Base-by-base conservation (phyloP, 2,329 filamentous ascomycete genomes). In the Gyromitra esculenta region DNA sequence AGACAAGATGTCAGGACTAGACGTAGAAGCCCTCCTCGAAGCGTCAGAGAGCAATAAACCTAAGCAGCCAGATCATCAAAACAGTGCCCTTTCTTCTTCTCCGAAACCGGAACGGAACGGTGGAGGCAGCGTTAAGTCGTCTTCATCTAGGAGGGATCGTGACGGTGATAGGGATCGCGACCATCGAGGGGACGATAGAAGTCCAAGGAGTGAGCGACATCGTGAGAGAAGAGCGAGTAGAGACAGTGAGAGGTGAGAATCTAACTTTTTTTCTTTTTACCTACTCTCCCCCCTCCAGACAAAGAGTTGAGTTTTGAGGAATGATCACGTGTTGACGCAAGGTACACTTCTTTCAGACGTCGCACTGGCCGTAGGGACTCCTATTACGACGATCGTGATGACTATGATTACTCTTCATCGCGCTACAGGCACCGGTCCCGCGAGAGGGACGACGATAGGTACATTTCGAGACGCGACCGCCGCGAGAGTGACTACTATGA, bases 21-120 rank as follows among this genome's bases (percentile, higher is more conserved):
- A 97, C 83, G 93, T 97, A 81, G 94, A 97, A 87, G 93, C 93
- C 80, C 88, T 97, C 79, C 90, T 97, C 81, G 94, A 97, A 84
- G 92, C 92, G 66, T 93, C 92, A 78, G 92, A 92, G 67, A 90
- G 90, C 83, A 86, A 75, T 79, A 79, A 79, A 76, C 76, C 77
- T 75, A 79, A 77, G 71, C 77, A 79, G 77, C 77, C 78, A 79
- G 78, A 77, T 79, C 77, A 41, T 77, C 77, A 77, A 66, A 78
- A 75, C 75, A 79, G 78, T 79, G 65, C 56, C 66, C 60, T 31
- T 54, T 54, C 63, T 76, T 75, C 73, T 73, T 72, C 87, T 80
- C 85, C 86, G 76, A 83, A 83, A 75, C 85, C 86, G 69, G 85
- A 87, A 69, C 80, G 80, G 57, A 83, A 82, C 76, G 82, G 81